Evolutionary conservation across 495 filamentous ascomycete genomes (phyloP), one percentile per base, ranked within the genome.

Genomic region (Chaetomium fimeti): DNA sequence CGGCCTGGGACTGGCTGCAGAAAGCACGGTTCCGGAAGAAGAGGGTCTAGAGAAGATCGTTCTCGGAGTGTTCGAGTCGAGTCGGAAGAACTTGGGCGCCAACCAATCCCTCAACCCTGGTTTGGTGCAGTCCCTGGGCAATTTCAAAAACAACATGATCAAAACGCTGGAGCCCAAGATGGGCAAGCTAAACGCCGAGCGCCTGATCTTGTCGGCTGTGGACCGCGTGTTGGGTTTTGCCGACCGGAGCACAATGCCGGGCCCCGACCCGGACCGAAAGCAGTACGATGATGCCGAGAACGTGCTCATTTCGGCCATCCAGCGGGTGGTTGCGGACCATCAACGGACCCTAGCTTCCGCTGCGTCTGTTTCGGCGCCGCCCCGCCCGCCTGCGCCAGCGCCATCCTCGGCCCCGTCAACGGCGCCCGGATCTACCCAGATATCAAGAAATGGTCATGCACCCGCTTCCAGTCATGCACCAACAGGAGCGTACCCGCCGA

Each of bases 151-250:
- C 15, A 57, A 48, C 22, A 73, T 72, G 66, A 63, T 68, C 9
- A 66, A 68, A 16, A 69, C 64, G 1, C 56, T 78, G 48, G 62
- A 69, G 43, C 45, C 62, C 0, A 71, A 66, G 24, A 66, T 76
- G 49, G 70, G 68, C 12, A 48, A 51, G 45, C 60, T 65, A 22
- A 71, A 73, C 53, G 61, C 73, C 9, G 74, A 76, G 61, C 68
- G 65, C 53, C 51, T 78, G 66, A 65, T 76, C 5, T 49, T 78
- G 36, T 76, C 74, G 8, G 74, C 75, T 8, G 68, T 76, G n/a
- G 70, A 75, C 36, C 73, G 74, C 2, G 73, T 72, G n/a, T 63
- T 78, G 22, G 75, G 75, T 16, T 72, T 78, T 42, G 47, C 66
- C 0, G 71, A 78, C 40, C 61, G 65, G 28, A 76, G 69, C 57